Conservation (phyloP, 2,329 filamentous ascomycete genomes). For the Fusarium incarnatum region DNA sequence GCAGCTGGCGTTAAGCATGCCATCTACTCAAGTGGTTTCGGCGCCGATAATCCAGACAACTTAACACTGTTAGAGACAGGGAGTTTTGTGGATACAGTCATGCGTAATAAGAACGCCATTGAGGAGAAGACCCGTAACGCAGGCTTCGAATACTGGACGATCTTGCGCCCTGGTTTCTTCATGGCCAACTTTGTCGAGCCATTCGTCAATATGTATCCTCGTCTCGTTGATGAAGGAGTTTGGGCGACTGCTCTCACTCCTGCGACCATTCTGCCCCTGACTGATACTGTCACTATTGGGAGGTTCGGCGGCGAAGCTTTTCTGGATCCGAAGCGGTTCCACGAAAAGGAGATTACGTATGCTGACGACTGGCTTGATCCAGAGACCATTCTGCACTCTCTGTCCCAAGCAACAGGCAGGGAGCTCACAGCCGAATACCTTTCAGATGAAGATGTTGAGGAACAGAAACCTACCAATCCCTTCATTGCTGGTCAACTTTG, state of each 20-base stretch:
- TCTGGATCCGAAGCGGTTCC: conserved; percentile 55
- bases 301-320: conserved; percentile 58
- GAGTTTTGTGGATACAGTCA: conserved; percentile 45
- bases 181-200: conserved; percentile 63
- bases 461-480: conserved; percentile 51
- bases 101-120: conserved; percentile 56
- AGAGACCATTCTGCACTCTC: conserved; percentile 51
- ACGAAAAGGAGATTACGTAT: conserved; percentile 54
- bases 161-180: conserved; percentile 63
- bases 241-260: conserved; percentile 53
- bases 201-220: conserved; percentile 54
- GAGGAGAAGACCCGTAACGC: conserved; percentile 54
- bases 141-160: conserved; percentile 59
- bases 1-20: conserved; percentile 53
- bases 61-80: conserved; percentile 45
- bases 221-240: conserved; percentile 53
- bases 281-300: conserved; percentile 62
- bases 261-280: conserved; percentile 55
- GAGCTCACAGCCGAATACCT: conserved; percentile 54
- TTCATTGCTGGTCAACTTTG: conserved; percentile 54
- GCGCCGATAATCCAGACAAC: conserved; percentile 46
- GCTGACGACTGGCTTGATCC: conserved; percentile 55
- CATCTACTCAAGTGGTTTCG: conserved; percentile 53
- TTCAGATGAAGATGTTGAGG: conserved; percentile 56
- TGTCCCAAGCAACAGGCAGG: conserved; percentile 52